phyloP scores from a whole-genome alignment of 176 grass and related monocot genomes.

The Aegilops sharonensis region DNA sequence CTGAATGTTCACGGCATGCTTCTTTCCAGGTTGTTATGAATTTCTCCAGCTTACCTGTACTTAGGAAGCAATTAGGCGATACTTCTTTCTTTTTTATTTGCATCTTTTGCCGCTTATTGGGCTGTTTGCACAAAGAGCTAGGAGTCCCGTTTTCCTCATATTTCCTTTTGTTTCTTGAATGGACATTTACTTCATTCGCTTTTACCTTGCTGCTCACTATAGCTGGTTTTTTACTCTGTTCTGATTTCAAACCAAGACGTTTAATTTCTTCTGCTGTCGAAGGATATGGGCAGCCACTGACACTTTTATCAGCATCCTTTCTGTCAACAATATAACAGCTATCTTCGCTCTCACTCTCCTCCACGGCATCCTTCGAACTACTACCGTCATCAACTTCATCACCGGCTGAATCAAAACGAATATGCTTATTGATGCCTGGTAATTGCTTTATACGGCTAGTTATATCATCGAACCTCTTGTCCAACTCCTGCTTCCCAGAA shows the following conservation, averaged over 20 bases:
- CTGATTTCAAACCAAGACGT: conserved; percentile 72
- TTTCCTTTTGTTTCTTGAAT: conserved; percentile 58
- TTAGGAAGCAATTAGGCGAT: conserved; percentile 37
- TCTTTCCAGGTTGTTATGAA: conserved; percentile 93
- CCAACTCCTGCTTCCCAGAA: conserved; percentile 57
- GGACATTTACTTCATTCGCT: conserved; percentile 16
- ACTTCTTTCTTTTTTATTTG: conserved; percentile 22
- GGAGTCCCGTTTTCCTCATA: conserved; percentile 36
- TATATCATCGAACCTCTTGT: conserved; percentile 61
- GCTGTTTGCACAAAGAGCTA: conserved; percentile 36
- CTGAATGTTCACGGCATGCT: conserved; percentile 65
- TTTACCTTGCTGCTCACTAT: conserved; percentile 35
- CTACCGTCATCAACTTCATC: conserved; percentile 45
- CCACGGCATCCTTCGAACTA: conserved; percentile 29
- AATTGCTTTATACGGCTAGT: conserved; percentile 56
- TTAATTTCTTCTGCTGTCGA: conserved; percentile 84
- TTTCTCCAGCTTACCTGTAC: conserved; percentile 58
- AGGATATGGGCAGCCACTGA: conserved; percentile 83
- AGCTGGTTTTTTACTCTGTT: conserved; percentile 43
- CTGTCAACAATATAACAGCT: conserved; percentile 32
- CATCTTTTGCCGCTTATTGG: conserved; percentile 43
- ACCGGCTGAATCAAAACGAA: conserved; percentile 73
- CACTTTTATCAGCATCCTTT: conserved; percentile 44
- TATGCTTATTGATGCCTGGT: conserved; percentile 67
- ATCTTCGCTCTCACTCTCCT: conserved; percentile 36